These are phyloP conservation scores for Furcasterigmium furcatum DNA, from an alignment of 2,329 filamentous ascomycete species.

Conservation along the genomic window DNA sequence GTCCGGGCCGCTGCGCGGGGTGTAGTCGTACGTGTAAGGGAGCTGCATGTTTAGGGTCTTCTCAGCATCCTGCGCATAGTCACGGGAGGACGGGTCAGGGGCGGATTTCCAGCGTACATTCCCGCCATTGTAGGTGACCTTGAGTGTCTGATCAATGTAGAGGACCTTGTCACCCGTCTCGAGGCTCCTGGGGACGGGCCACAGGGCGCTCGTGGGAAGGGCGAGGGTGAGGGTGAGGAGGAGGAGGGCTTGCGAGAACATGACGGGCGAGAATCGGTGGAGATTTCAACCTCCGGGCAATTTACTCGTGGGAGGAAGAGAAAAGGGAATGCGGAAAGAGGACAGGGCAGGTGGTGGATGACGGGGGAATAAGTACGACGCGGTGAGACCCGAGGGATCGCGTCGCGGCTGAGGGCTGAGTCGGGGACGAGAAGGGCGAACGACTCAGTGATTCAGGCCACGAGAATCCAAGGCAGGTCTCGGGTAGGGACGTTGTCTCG, in stretches of 20 bases:
- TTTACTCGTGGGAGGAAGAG: neutral
- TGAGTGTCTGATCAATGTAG: constrained; percentile 48
- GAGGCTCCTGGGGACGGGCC: constrained; percentile 52
- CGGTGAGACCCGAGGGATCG: too few relatives aligned
- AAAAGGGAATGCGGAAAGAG: neutral
- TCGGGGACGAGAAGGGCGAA: too few relatives aligned
- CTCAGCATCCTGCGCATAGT: constrained; percentile 25
- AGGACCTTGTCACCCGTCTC: constrained; percentile 49
- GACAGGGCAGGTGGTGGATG: neutral
- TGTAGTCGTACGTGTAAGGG: constrained; percentile 41
- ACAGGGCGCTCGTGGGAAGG: constrained; percentile 47
- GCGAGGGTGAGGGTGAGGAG: constrained; percentile 34
- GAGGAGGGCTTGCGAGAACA: constrained; percentile 24
- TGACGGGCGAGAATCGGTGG: constrained; percentile 7
- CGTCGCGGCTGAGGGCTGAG: too few relatives aligned
- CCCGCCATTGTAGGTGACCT: constrained; percentile 57
- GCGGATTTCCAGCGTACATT: constrained; percentile 45
- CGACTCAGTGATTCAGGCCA: too few relatives aligned
- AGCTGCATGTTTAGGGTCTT: constrained; percentile 37
- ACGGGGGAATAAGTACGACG: neutral
- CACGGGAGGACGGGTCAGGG: constrained; percentile 15
- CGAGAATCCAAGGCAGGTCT: neutral
- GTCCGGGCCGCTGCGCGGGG: constrained; percentile 29
- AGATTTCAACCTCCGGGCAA: too few relatives aligned
- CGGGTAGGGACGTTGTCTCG: neutral